Conservation (phyloP, 495 filamentous ascomycete genomes). For the Saxophila tyrrhenica region DNA sequence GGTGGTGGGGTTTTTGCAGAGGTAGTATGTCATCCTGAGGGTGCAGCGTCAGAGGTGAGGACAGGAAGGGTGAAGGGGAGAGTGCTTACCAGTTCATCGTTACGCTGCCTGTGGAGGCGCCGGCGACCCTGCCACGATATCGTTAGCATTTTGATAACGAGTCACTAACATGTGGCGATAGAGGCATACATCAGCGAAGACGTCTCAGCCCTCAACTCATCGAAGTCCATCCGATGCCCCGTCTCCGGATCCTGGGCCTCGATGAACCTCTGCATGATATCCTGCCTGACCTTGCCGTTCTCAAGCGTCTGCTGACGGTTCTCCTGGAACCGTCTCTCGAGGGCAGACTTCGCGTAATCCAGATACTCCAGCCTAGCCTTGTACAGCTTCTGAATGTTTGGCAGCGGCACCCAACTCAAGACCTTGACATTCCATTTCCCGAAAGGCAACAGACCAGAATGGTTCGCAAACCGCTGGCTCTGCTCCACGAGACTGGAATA, state of each 20-base stretch:
- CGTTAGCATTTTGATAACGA: background rate
- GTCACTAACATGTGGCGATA: background rate
- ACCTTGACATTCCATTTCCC: constrained; percentile 13
- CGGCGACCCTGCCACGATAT: constrained; percentile 2
- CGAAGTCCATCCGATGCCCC: constrained; percentile 16
- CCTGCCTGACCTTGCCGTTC: constrained; percentile 14
- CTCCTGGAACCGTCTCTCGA: constrained; percentile 13
- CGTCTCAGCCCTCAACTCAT: constrained; percentile 18
- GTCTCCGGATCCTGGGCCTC: constrained; percentile 20
- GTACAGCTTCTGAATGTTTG: constrained; percentile 15
- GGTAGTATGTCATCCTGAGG: constrained; percentile 23
- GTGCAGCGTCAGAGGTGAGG: too few relatives aligned
- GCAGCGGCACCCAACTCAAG: constrained; percentile 16
- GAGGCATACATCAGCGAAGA: constrained; percentile 16
- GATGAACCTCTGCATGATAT: constrained; percentile 22
- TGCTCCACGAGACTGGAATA: constrained; percentile 15
- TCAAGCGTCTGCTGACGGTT: constrained; percentile 4
- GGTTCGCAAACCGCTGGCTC: constrained; percentile 15
- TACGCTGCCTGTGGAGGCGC: constrained; percentile 11
- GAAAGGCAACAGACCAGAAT: constrained; percentile 16
- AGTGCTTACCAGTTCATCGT: constrained; percentile 20
- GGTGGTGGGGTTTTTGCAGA: constrained; percentile 15
- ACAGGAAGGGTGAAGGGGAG: too few relatives aligned
- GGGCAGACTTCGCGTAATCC: constrained; percentile 12
- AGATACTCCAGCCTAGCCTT: constrained; percentile 15